Base-by-base conservation (phyloP, 192 early-diverging fungal genomes). In the Pilaira anomala region DNA sequence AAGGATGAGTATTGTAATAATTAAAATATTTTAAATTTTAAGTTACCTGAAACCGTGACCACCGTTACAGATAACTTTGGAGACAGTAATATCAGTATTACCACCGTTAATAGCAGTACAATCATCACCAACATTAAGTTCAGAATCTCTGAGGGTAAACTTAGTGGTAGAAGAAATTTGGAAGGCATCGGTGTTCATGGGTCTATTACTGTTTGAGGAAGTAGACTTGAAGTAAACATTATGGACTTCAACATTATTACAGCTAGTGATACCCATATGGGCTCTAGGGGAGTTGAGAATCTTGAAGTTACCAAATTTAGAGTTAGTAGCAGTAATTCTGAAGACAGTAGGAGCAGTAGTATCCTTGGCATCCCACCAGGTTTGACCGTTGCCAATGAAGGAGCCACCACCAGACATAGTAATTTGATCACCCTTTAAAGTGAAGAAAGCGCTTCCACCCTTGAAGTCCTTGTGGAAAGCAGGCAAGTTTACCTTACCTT, bases 31-130 rank as follows among this genome's bases (percentile, higher is more conserved):
- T 36, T 36, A 1, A 9, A 36, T 9, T 5, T 36, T 36, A 9
- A 36, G 33, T 36, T 36, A 36, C 33, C 33, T 54, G 55, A 66
- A 66, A 42, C 65, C 65, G 21, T 66, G 65, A 25, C 56, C 48
- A 8, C 71, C 75, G 22, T 22, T 29, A 44, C 80, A 82, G 16
- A 58, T 48, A 65, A 66, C 67, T 41, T 68, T 72, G 7, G 53
- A 58, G n/a, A 82, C 73, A 11, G 44, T 65, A n/a, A 82, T 77
- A 44, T 78, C 75, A 21, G 72, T 68, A 2, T 26, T 53, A 45
- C 80, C 80, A 11, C 62, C 66, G 65, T 82, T 82, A 1, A 82
- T 45, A 21, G 80, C 80, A 54, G 77, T 51, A 48, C 80, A 82
- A 26, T 82, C 80, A 64, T 82, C 80, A 45, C 74, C 75, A 52